Conservation (phyloP, 2,329 filamentous ascomycete species). For the Exophiala viscosa region DNA sequence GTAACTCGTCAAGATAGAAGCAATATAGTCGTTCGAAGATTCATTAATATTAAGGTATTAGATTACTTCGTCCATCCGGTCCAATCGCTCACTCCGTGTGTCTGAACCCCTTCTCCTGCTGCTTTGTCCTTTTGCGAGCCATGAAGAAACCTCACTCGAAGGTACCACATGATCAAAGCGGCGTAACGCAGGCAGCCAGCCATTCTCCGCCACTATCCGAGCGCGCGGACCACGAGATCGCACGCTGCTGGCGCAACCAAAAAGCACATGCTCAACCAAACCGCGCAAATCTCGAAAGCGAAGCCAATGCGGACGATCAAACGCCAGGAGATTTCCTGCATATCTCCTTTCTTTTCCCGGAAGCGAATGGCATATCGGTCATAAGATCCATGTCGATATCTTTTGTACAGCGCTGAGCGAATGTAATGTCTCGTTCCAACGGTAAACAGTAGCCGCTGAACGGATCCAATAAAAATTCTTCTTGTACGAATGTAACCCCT, state of each 20-base stretch:
- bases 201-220: no score
- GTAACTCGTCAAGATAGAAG: no score
- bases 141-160: no score
- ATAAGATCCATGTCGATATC: slow-evolving; percentile 19
- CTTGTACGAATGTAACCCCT: slow-evolving; percentile 4
- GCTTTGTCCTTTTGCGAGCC: no score
- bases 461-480: slow-evolving; percentile 10
- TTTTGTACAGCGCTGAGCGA: slow-evolving; percentile 25
- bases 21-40: neutral
- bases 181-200: no score
- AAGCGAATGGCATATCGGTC: slow-evolving; percentile 27
- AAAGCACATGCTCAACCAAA: no score
- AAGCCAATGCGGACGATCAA: neutral
- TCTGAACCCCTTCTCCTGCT: neutral
- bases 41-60: slow-evolving; percentile 19
- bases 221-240: no score
- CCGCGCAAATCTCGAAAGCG: neutral
- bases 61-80: slow-evolving; percentile 1
- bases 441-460: slow-evolving; percentile 22
- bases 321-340: neutral
- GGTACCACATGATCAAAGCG: no score
- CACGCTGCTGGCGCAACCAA: no score
- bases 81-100: neutral
- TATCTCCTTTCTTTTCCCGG: neutral
- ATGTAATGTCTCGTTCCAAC: slow-evolving; percentile 16